Base-by-base conservation (phyloP, 176 grass and related monocot species). In the Pharus latifolius region DNA sequence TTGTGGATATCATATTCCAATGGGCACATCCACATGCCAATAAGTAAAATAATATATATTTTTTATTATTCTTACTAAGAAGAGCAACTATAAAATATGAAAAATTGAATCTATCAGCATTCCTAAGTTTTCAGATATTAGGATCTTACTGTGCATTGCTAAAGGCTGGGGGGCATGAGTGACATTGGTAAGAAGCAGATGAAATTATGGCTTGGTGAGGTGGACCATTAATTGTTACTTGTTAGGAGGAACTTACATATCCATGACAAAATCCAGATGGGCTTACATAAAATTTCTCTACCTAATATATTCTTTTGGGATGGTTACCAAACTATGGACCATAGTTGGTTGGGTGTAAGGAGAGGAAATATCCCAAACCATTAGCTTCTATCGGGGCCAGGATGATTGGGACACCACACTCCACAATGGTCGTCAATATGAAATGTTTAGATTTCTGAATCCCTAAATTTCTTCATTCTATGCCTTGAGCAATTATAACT, bases 221-320 rank as follows among this genome's bases (percentile, higher is more conserved):
- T 83, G 54, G 73, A 47, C 35, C 74, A 76, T 76, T 80, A 64
- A 56, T 26, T 83, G 78, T 85, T 92, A 73, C 40, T 77, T 83
- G 82, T 93, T 83, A 83, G 79, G 78, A 85, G 82, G 25, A 80
- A 89, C 73, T 80, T 86, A 49, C 69, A 82, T 80, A 65, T 75
- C 79, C 60, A 65, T 26, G 75, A 74, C 42, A 63, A 79, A 81
- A 79, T 80, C 78, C 69, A 83, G 70, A 74, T 56, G 74, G 43
- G 58, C 33, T 76, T 60, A 55, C 63, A 83, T 46, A 53, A 80
- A 41, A 60, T 65, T 79, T 74, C 50, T 37, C 57, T 83, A 81
- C 79, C 75, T 58, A 91, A 91, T 69, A 72, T 79, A 91, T 87
- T 86, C 77, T 76, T 86, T 65, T 26, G 49, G 82, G 78, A 87